Base-by-base conservation (phyloP, 1,139 yeast genomes). In the Geotrichum macrosporum region DNA sequence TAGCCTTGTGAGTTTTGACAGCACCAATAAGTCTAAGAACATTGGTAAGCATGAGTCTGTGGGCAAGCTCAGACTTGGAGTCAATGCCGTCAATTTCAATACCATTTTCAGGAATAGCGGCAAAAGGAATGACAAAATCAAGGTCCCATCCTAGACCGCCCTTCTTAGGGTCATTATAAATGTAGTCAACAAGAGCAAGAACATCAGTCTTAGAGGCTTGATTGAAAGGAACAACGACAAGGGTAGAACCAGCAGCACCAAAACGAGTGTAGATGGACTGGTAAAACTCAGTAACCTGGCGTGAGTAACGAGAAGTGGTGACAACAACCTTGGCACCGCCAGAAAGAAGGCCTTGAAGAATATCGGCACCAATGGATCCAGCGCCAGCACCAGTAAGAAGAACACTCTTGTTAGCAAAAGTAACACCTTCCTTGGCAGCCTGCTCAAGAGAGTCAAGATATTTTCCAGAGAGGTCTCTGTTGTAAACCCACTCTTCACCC, bases 281-380 rank as follows among this genome's bases (percentile, higher is more conserved):
- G 73, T 89, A 92, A 72, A 81, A 89, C 69, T 92, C 97, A 49
- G 97, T 89, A 39, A 88, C 95, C 68, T 83, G 78, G 74, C 86
- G 86, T 57, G 95, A 85, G 78, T 84, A 92, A 69, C 96, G 80
- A 29, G 96, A 88, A 47, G 98, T 92, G 40, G 98, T 92, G 50
- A 92, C 96, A 65, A 92, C 74, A 60, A 89, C 96, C 69, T 85
- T 86, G 50, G 98, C 97, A 75, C 98, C 98, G 72, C 98, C 98
- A 65, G 94, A 81, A 50, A 92, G 75, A 66, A 92, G 76, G 56
- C 98, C 98, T 73, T 86, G 95, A 66, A 92, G 76, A 57, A 92
- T 80, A 70, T 92, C 96, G 53, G 96, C 96, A 71, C 97, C 98
- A 67, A 92, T 92, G 46, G 98, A 92, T 44, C 97, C 98, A 47